phyloP scores from a whole-genome alignment of 768 basidiomycete genomes.

The Russula lepida region DNA sequence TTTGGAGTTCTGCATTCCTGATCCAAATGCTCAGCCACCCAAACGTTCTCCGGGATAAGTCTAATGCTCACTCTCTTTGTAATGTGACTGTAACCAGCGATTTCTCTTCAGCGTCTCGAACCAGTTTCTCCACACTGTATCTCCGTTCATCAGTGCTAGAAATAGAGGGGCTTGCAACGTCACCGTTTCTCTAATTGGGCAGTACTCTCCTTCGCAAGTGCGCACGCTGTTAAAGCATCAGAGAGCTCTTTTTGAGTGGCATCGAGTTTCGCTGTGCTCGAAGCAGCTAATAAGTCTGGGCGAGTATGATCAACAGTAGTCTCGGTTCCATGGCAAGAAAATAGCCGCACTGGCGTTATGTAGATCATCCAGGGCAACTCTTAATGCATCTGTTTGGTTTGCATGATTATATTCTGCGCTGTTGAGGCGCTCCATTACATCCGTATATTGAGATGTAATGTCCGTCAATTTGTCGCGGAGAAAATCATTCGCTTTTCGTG shows the following conservation, averaged over 20 bases:
- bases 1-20: slow-evolving; percentile 15
- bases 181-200: slow-evolving; percentile 7
- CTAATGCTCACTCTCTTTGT: slow-evolving; percentile 9
- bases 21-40: background rate
- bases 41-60: background rate
- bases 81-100: background rate
- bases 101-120: slow-evolving; percentile 7
- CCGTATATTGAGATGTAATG: slow-evolving; percentile 17
- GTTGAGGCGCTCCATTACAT: slow-evolving; percentile 17
- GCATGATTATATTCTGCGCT: slow-evolving; percentile 2
- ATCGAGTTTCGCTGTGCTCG: slow-evolving; percentile 14
- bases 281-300: slow-evolving; percentile 1
- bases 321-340: background rate
- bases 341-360: slow-evolving; percentile 12
- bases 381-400: slow-evolving; percentile 6
- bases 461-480: slow-evolving; percentile 22
- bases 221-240: slow-evolving; percentile 1
- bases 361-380: slow-evolving; percentile 10
- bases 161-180: background rate
- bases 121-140: slow-evolving; percentile 4
- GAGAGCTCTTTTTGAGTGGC: slow-evolving; percentile 14
- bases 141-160: background rate
- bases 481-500: slow-evolving; percentile 21
- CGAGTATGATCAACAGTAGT: background rate
- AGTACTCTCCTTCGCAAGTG: slow-evolving; percentile 1